Evolutionary conservation across 192 early-diverging fungal species (phyloP).

Genomic region (Funneliformis mosseae): DNA sequence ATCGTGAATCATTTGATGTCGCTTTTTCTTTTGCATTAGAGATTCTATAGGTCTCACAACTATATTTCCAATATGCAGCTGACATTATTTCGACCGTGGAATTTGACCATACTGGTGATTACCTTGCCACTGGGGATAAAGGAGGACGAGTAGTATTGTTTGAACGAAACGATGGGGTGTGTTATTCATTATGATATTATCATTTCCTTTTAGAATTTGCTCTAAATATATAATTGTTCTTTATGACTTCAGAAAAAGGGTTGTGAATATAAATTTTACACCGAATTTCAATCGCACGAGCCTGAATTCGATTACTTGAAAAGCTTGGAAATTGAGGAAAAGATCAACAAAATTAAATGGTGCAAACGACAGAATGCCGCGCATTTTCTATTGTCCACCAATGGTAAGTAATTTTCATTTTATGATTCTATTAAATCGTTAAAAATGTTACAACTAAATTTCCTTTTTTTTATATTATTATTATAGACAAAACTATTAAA

Average conservation of each 20-base stretch:
- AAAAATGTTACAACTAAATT: not conserved
- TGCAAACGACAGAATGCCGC: slow-evolving; percentile 94
- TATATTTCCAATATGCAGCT: slow-evolving; percentile 58
- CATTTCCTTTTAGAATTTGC: slow-evolving; percentile 13
- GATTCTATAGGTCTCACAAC: slow-evolving; percentile 32
- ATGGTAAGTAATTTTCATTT: slow-evolving; percentile 62
- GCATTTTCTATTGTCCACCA: slow-evolving; percentile 96
- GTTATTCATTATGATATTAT: slow-evolving; percentile 37
- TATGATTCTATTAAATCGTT: not conserved
- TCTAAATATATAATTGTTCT: not conserved
- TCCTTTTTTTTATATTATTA: not conserved
- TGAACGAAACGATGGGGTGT: slow-evolving; percentile 95
- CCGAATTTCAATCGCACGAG: slow-evolving; percentile 99
- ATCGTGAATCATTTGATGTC: slow-evolving; percentile 36
- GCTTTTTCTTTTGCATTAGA: slow-evolving; percentile 27
- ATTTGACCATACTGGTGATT: slow-evolving; percentile 97
- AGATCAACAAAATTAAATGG: slow-evolving; percentile 99
- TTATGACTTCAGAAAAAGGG: slow-evolving; percentile 81
- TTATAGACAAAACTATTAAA: slow-evolving; percentile 98
- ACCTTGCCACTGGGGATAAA: slow-evolving; percentile 96
- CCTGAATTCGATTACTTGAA: slow-evolving; percentile 99
- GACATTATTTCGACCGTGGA: slow-evolving; percentile 99
- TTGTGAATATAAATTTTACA: slow-evolving; percentile 99
- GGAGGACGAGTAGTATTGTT: slow-evolving; percentile 98
- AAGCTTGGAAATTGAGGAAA: slow-evolving; percentile 99